These are phyloP conservation scores for Cryptococcus wingfieldii DNA, from an alignment of 1,284 basidiomycete genomes.

Conservation along the genomic window DNA sequence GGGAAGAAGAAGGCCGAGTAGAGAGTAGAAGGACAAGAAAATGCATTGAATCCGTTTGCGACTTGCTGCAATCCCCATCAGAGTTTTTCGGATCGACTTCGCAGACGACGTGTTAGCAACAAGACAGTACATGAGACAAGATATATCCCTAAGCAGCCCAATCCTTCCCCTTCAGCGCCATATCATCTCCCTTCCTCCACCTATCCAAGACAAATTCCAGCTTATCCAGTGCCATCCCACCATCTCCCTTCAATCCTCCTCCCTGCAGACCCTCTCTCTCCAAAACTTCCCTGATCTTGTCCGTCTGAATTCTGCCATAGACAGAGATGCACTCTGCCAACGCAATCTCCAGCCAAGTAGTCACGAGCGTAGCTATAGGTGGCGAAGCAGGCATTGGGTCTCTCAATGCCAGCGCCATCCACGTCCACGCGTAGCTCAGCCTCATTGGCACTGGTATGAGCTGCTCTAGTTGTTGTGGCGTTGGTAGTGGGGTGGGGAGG, in stretches of 20 bases:
- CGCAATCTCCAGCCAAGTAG: slow-evolving; percentile 68
- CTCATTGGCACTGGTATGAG: slow-evolving; percentile 58
- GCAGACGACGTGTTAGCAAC: neutral
- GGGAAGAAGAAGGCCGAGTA: slow-evolving; percentile 47
- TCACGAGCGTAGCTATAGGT: slow-evolving; percentile 38
- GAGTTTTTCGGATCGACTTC: neutral
- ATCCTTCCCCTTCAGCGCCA: slow-evolving; percentile 12
- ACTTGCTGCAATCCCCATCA: neutral
- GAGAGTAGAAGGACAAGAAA: neutral
- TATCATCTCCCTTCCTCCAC: slow-evolving; percentile 11
- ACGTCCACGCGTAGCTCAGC: slow-evolving; percentile 61
- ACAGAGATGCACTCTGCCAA: slow-evolving; percentile 59
- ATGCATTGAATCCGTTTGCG: neutral
- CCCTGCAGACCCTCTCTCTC: slow-evolving; percentile 54
- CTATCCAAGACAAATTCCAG: slow-evolving; percentile 25
- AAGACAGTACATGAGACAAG: neutral
- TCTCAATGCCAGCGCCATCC: slow-evolving; percentile 51
- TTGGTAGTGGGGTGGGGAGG: slow-evolving; percentile 31
- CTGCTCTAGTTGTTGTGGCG: slow-evolving; percentile 51
- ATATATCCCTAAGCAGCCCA: slow-evolving; percentile 9
- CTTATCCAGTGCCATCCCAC: slow-evolving; percentile 30
- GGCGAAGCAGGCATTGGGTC: slow-evolving; percentile 33
- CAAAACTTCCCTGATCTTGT: slow-evolving; percentile 66
- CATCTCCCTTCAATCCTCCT: slow-evolving; percentile 32
- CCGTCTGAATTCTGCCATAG: slow-evolving; percentile 69